Base-by-base conservation (phyloP, 1,139 yeast species). In the Saccharomyces hybrid region DNA sequence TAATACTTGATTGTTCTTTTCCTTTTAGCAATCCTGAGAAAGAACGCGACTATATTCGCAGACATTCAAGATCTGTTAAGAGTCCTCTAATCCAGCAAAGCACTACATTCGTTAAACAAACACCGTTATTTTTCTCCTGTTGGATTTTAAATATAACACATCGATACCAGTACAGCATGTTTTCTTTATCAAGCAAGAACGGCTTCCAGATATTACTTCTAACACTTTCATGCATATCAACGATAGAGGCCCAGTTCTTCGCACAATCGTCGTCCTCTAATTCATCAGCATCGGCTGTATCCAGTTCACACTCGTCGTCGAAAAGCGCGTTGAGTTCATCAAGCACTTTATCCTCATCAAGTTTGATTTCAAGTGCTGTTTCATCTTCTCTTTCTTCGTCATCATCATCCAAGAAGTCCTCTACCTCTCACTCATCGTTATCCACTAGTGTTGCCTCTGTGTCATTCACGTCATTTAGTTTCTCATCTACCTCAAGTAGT, bases 381-480 rank as follows among this genome's bases (percentile, higher is more conserved):
- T 48, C 51, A 9, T 51, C 55, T 27, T 26, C 50, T 31, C 47
- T 41, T 50, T 50, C n/a, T 29, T 51, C 49, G n/a, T 26, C 49
- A 21, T 49, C 49, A 21, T 49, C 56, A 19, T 44, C 55, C 21
- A 21, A n/a, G 14, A 28, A 12, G 24, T 47, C 47, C 38, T 49
- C 14, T 19, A 42, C 41, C 12, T 32, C 52, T 7, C 52, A 54
- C 14, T 38, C 53, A 6, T 28, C 55, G 9, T 54, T 54, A 8
- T 51, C 54, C n/a, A 53, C 58, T 16, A 50, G 53, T 26, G 51
- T 48, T 4, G 56, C 51, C 26, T 38, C 52, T 47, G 53, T 51
- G 8, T 48, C 57, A 8, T 48, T 53, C 48, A 55, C 55, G 11
- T 56, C 56, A 26, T 41, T 55, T 19, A 49, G 51, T 8, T 12